Conservation (phyloP, 306 rosid species). For the Abrus pulchellus region DNA sequence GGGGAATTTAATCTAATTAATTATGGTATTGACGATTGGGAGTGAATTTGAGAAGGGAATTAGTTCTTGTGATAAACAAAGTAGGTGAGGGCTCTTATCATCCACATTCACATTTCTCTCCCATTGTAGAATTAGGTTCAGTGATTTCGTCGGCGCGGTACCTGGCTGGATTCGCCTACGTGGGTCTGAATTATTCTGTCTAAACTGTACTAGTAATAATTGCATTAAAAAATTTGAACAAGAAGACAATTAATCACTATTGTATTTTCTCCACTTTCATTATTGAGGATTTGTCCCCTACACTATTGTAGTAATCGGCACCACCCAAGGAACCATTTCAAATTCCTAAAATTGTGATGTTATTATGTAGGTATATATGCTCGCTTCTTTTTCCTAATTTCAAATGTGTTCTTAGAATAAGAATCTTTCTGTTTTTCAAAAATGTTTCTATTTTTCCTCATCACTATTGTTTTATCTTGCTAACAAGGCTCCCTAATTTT, state of each 20-base stretch:
- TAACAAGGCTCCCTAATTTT: too few species aligned
- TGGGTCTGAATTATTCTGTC: constrained; percentile 4
- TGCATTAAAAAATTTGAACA: background rate
- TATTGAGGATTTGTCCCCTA: background rate
- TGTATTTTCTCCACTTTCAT: background rate
- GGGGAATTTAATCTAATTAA: background rate
- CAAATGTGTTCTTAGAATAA: too few species aligned
- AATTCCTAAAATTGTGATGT: background rate
- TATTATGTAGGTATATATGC: too few species aligned
- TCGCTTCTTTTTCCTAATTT: too few species aligned
- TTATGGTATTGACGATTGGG: background rate
- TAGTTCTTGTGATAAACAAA: constrained; percentile 7
- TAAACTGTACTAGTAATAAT: background rate
- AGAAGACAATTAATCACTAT: background rate
- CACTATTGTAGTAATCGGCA: background rate
- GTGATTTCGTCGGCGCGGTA: constrained; percentile 37
- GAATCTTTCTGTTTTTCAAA: too few species aligned
- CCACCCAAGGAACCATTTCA: background rate
- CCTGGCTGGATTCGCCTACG: constrained; percentile 7
- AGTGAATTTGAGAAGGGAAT: background rate
- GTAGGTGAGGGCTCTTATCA: constrained; percentile 16
- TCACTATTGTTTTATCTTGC: too few species aligned
- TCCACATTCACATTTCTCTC: background rate
- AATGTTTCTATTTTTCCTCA: too few species aligned
- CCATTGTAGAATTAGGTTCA: background rate